These are phyloP conservation scores for Aquilaria agallochum DNA, from an alignment of 441 rosid species.

Conservation along the genomic window DNA sequence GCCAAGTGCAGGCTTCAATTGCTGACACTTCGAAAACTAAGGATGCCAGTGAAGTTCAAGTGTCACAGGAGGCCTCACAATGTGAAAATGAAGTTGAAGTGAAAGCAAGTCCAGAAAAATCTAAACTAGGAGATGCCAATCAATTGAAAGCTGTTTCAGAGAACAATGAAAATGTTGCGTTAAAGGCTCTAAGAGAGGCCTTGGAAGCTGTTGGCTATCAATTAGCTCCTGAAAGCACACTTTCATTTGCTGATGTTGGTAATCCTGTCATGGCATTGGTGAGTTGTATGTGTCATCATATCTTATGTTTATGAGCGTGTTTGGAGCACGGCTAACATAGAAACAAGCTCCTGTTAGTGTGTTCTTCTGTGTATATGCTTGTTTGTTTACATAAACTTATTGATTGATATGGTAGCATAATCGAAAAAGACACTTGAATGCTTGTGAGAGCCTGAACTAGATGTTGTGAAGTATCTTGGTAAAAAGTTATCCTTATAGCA, in stretches of 20 bases:
- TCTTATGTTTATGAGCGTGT: conserved; percentile 1
- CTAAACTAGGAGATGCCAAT: conserved; percentile 30
- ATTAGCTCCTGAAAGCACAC: conserved; percentile 51
- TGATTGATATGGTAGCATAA: too few relatives aligned
- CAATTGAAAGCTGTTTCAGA: conserved; percentile 37
- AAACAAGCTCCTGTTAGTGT: too few relatives aligned
- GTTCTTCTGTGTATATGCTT: too few relatives aligned
- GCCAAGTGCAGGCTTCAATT: conserved; percentile 35
- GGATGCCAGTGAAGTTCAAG: conserved; percentile 41
- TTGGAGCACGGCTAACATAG: neutral
- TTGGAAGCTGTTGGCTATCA: conserved; percentile 80
- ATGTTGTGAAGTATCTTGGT: too few relatives aligned
- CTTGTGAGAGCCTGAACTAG: too few relatives aligned
- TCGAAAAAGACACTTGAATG: too few relatives aligned
- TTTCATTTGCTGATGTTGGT: conserved; percentile 91
- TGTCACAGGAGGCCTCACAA: conserved; percentile 27
- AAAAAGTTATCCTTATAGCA: too few relatives aligned
- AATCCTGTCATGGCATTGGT: conserved; percentile 99
- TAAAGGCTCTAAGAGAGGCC: conserved; percentile 81
- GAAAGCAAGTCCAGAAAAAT: conserved; percentile 34
- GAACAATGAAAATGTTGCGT: conserved; percentile 48
- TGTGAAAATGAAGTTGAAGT: conserved; percentile 27
- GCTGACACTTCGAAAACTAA: conserved; percentile 51
- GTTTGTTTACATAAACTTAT: too few relatives aligned
- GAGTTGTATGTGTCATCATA: conserved; percentile 27